Base-by-base conservation (phyloP, 495 filamentous ascomycete genomes). In the Podospora didyma region DNA sequence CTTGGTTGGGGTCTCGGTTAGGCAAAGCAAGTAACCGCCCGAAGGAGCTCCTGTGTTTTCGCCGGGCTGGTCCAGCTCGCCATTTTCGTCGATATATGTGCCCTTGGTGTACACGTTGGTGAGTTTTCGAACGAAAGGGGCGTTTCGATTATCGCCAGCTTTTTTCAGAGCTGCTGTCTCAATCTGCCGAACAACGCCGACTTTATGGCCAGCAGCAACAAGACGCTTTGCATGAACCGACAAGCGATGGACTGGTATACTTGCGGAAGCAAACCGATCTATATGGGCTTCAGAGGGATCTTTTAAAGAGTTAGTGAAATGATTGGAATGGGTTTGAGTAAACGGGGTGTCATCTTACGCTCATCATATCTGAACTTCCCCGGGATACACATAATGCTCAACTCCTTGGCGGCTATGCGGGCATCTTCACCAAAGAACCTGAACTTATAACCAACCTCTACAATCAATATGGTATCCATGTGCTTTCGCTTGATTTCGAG, bases 151-250 rank as follows among this genome's bases (percentile, higher is more conserved):
- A 69, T 97, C 92, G 6, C 94, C 95, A 7, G 86, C 94, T 35
- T 95, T 95, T 68, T 99, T 99, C 55, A 99, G 75, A 0, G 94
- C 94, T n/a, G 94, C 94, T 0, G 94, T 99, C 72, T 99, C 94
- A n/a, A 96, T 76, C 72, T 99, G 94, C 19, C 95, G 80, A 1
- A 99, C 94, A 9, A 99, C 86, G 14, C 94, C 94, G 46, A 99
- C 92, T 67, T 99, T 99, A 67, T 97, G 87, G 4, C 94, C 94
- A 1, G 94, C 91, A 2, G 86, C 83, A 14, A 99, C 88, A 1
- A 99, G 81, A 6, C 95, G 87, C 69, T 97, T 97, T 26, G 94
- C 93, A 66, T 97, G 94, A 5, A 99, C 93, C 64, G 90, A 89
- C 16, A 99, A 75, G 41, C 95, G 84, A 63, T 96, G 95, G 0